Base-by-base conservation (phyloP, 2,329 filamentous ascomycete species). In the Aspergillus pseudoglaucus region DNA sequence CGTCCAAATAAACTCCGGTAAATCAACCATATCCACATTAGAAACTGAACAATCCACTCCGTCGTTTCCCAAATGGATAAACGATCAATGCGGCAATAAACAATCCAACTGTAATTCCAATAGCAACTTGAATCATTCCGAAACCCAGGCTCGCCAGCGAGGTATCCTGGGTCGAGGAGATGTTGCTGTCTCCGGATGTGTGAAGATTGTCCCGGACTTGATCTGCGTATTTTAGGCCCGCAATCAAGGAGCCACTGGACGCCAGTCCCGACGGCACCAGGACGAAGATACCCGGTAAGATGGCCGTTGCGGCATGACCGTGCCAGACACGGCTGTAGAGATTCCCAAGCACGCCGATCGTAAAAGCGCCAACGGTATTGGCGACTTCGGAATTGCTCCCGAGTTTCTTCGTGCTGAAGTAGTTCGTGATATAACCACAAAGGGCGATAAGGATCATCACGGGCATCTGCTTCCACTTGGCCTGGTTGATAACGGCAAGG, bases 241-340 rank as follows among this genome's bases (percentile, higher is more conserved):
- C 69, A 5, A 82, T 71, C 17, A 83, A 62, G 18, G 71, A 75
- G 2, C 80, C 80, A 44, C 71, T 72, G 0, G 80, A 77, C 4
- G 79, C 76, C 14, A 83, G 64, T 2, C 80, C 79, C 1, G 74
- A 78, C 0, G 80, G 80, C 1, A 83, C 79, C 51, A 81, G 79
- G 2, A 82, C 77, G 54, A 93, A 94, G 55, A 95, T 93, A 9
- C 85, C 89, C 0, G 90, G 89, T 8, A 95, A 73, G 75, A 95
- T 87, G 3, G 87, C 85, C 0, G 88, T 87, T 0, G 88, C 88
- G 0, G 90, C 89, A 3, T 94, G 79, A 1, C 85, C 87, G 62
- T 90, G 88, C 17, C 84, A 66, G 30, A 75, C 59, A 3, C 87
- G 79, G 8, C 84, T 84, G 69, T 91, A 90, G 2, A 89, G 62